Conservation (phyloP, 768 basidiomycete species). For the Hydnum rufescens region DNA sequence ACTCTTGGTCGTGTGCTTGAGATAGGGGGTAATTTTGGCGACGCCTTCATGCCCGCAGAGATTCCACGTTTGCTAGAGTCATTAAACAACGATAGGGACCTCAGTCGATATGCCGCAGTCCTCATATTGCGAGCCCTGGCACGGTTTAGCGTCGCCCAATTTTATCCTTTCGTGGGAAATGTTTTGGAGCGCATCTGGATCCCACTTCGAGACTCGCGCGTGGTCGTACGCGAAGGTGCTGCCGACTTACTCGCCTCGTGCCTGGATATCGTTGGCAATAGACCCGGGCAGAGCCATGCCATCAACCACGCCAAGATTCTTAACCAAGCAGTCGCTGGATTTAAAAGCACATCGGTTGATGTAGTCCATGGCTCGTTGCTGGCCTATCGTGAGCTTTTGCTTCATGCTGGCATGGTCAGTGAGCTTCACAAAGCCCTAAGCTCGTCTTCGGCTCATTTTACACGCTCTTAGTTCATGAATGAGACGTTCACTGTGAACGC, state of each 20-base stretch:
- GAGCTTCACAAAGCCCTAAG: background rate
- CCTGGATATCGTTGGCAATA: slow-evolving; percentile 57
- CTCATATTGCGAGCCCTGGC: slow-evolving; percentile 89
- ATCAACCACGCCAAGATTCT: slow-evolving; percentile 61
- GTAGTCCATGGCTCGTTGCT: slow-evolving; percentile 82
- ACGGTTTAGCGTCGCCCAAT: slow-evolving; percentile 66
- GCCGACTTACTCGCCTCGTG: slow-evolving; percentile 87
- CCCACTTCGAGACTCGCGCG: slow-evolving; percentile 70
- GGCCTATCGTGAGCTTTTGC: slow-evolving; percentile 74
- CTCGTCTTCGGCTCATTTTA: background rate
- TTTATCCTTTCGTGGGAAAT: slow-evolving; percentile 68
- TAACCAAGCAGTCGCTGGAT: slow-evolving; percentile 62
- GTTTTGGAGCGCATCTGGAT: slow-evolving; percentile 88
- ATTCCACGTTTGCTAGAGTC: slow-evolving; percentile 67
- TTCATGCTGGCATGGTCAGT: slow-evolving; percentile 86
- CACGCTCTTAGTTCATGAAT: slow-evolving; percentile 52
- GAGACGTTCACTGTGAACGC: slow-evolving; percentile 73
- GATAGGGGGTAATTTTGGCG: slow-evolving; percentile 68
- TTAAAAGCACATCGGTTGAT: slow-evolving; percentile 66
- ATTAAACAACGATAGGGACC: slow-evolving; percentile 55
- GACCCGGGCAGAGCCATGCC: slow-evolving; percentile 44
- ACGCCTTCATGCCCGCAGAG: slow-evolving; percentile 77
- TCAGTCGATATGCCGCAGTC: slow-evolving; percentile 80
- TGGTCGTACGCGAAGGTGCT: slow-evolving; percentile 86
- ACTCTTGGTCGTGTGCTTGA: slow-evolving; percentile 74